These are phyloP conservation scores for Morella rubra DNA, from an alignment of 306 rosid genomes.

Conservation along the genomic window DNA sequence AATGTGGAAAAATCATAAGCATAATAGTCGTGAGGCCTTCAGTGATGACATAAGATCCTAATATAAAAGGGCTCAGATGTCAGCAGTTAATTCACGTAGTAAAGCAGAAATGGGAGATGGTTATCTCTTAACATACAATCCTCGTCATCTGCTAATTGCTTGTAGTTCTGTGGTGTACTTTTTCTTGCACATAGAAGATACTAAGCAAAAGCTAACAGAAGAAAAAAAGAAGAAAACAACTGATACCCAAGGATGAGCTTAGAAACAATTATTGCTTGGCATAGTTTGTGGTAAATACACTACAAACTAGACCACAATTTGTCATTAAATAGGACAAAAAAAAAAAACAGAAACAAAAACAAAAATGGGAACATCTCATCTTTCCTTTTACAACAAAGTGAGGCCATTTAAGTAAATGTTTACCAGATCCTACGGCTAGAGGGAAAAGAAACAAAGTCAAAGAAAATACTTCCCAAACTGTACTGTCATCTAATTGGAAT, in stretches of 20 bases:
- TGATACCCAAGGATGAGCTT: slow-evolving; percentile 27
- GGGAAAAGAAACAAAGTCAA: slow-evolving; percentile 29
- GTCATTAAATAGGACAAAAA: slow-evolving; percentile 3
- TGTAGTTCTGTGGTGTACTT: slow-evolving; percentile 19
- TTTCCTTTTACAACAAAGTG: slow-evolving; percentile 65
- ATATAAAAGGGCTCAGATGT: slow-evolving; percentile 26
- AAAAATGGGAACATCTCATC: slow-evolving; percentile 41
- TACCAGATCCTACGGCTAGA: slow-evolving; percentile 46
- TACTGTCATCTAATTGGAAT: slow-evolving; percentile 71
- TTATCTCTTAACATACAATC: neutral
- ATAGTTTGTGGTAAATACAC: slow-evolving; percentile 47
- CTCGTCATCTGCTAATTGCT: slow-evolving; percentile 14
- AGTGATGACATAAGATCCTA: slow-evolving; percentile 24
- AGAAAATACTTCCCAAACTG: slow-evolving; percentile 14
- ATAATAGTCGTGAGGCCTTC: slow-evolving; percentile 7
- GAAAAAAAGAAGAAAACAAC: slow-evolving; percentile 31
- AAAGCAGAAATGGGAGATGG: slow-evolving; percentile 4
- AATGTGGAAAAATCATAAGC: slow-evolving; percentile 12
- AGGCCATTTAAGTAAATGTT: slow-evolving; percentile 38
- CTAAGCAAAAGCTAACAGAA: slow-evolving; percentile 22
- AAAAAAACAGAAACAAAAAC: slow-evolving; percentile 37
- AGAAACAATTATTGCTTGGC: slow-evolving; percentile 38
- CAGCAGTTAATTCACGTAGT: slow-evolving; percentile 7
- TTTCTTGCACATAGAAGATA: neutral
- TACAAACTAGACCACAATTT: slow-evolving; percentile 40